Base-by-base conservation (phyloP, 345 rosid species). In the Populus ilicifolia region DNA sequence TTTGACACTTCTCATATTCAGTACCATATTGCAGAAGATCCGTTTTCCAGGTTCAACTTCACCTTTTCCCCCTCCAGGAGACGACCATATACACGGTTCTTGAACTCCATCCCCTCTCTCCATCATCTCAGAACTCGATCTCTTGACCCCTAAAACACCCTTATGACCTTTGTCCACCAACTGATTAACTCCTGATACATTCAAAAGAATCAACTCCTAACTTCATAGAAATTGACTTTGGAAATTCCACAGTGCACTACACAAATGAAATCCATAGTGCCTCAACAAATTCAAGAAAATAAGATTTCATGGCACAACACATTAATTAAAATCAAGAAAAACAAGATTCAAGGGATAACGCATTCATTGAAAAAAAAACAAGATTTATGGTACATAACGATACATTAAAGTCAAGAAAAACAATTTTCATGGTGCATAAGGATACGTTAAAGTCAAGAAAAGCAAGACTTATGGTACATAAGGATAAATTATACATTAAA, bases 21-120 rank as follows among this genome's bases (percentile, higher is more conserved):
- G 82, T 61, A 98, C 89, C 83, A 98, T 89, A 80, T 93, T 96
- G 89, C 99, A 96, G 79, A 96, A 96, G 56, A 96, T 96, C 81
- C 89, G 96, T 44, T 89, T 93, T 75, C 90, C 89, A 21, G 89
- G 78, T 64, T 87, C 89, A 71, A 90, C 87, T 56, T 84, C 82
- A 72, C 80, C 59, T 50, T 50, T 62, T 69, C 87, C 93, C 68
- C 90, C 96, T 82, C 82, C 91, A 2, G 89, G 89, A 27, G 96
- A 87, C 9, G 95, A 86, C 99, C 95, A 92, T 81, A 89, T 74
- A 41, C 67, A 75, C 3, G 88, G 91, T 80, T 81, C 81, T 67
- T 82, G 86, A 81, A 79, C 78, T 56, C 81, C 85, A 71, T 86
- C 88, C 70, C 3, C 30, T 46, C 78, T 56, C 21, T 67, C 80